Percentiles rank a stretch among this genome's conserved stretches.
These are phyloP conservation scores for Tinospora cordifolia DNA, from an alignment of 164 flowering plant species.

Conservation along the genomic window DNA sequence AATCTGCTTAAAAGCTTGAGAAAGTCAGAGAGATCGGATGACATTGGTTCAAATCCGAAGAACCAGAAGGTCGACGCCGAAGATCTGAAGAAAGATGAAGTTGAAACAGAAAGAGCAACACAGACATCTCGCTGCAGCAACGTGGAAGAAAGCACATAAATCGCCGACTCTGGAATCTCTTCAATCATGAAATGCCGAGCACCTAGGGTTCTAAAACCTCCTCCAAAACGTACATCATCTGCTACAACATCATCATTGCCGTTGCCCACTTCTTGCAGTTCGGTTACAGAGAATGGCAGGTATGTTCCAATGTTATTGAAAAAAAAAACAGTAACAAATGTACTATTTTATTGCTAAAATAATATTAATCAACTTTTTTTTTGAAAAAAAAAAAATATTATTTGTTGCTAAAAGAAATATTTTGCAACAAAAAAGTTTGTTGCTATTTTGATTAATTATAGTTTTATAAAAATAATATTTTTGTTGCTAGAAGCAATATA, in stretches of 20 bases:
- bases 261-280: conserved; percentile 6
- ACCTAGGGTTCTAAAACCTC: conserved; percentile 73
- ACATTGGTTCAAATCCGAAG: conserved; percentile 14
- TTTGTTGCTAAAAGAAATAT: too few relatives aligned
- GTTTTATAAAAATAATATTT: too few relatives aligned
- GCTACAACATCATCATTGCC: conserved; percentile 17
- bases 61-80: conserved; percentile 19
- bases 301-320: too few relatives aligned
- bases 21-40: conserved; percentile 18
- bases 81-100: conserved; percentile 31
- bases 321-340: too few relatives aligned
- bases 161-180: conserved; percentile 14
- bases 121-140: conserved; percentile 27
- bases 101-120: conserved; percentile 23
- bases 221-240: conserved; percentile 44
- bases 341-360: too few relatives aligned
- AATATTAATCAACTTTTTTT: too few relatives aligned
- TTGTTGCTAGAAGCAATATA: too few relatives aligned
- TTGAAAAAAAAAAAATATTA: too few relatives aligned
- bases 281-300: conserved; percentile 7
- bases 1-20: conserved; percentile 37
- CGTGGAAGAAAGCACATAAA: conserved; percentile 34
- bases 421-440: too few relatives aligned
- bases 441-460: too few relatives aligned
- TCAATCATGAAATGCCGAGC: conserved; percentile 32